Percentiles rank a stretch among this genome's conserved stretches.
Conservation (phyloP, 345 rosid species). For the Acer yangbiense region DNA sequence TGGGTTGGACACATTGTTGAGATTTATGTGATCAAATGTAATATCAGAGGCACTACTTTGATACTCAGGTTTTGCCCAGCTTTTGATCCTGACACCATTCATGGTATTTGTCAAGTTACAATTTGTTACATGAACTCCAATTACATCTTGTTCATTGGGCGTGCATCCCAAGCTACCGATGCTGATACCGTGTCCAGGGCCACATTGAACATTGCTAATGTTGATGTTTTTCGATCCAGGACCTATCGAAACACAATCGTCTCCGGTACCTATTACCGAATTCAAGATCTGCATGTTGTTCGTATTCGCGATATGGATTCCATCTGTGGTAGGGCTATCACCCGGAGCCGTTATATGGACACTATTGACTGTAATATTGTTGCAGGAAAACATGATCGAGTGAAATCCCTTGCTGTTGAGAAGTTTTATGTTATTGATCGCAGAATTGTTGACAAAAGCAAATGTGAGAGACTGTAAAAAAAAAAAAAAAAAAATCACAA, state of each 20-base stretch:
- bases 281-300: conserved; percentile 29
- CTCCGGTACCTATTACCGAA: conserved; percentile 52
- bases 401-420: too few relatives aligned
- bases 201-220: conserved; percentile 42
- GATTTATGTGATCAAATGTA: conserved; percentile 18
- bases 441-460: too few relatives aligned
- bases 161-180: conserved; percentile 42
- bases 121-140: conserved; percentile 14
- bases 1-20: conserved; percentile 29
- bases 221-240: conserved; percentile 39
- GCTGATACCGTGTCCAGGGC: conserved; percentile 51
- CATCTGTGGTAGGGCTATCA: conserved; percentile 67
- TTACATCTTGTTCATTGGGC: conserved; percentile 19
- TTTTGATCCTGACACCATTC: conserved; percentile 42
- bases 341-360: conserved; percentile 41
- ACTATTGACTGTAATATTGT: neutral
- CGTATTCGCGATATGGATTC: conserved; percentile 44
- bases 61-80: conserved; percentile 22
- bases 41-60: conserved; percentile 7
- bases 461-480: too few relatives aligned
- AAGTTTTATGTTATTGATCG: neutral
- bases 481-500: too few relatives aligned
- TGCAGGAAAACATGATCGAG: neutral
- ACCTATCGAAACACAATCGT: conserved; percentile 55
- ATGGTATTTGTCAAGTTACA: conserved; percentile 24